Base-by-base conservation (phyloP, 1,139 yeast genomes). In the Geotrichum macrosporum region DNA sequence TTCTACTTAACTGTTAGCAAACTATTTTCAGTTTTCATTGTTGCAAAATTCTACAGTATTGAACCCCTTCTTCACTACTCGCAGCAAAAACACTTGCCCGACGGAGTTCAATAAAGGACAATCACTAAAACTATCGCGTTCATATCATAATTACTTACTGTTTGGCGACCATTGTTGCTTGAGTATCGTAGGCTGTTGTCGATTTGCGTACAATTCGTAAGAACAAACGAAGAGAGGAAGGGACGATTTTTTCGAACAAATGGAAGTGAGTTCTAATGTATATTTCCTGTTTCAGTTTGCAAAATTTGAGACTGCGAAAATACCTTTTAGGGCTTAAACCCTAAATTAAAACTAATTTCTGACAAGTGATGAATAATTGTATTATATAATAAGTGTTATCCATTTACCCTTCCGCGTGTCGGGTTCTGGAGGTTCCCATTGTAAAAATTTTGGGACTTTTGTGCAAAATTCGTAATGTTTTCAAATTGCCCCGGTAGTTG, bases 1-100 rank as follows among this genome's bases (percentile, higher is more conserved):
- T 41, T 36, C 41, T 35, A 59, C 44, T 24, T 10, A 61, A 47
- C 57, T 52, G 45, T 57, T 56, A 47, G 27, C 21, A 15, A n/a
- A n/a, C n/a, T n/a, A n/a, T n/a, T n/a, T n/a, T n/a, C n/a, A n/a
- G n/a, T n/a, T n/a, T n/a, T n/a, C n/a, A n/a, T n/a, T n/a, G n/a
- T n/a, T n/a, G n/a, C n/a, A n/a, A n/a, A n/a, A n/a, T n/a, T n/a
- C n/a, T n/a, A n/a, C n/a, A n/a, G n/a, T n/a, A n/a, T n/a, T n/a
- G n/a, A n/a, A n/a, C n/a, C n/a, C n/a, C n/a, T n/a, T n/a, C n/a
- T n/a, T n/a, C n/a, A n/a, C n/a, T n/a, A n/a, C n/a, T n/a, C n/a
- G n/a, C n/a, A n/a, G n/a, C n/a, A n/a, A n/a, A n/a, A n/a, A n/a
- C n/a, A n/a, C 27, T 8, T 10, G 10, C 27, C 10, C 27, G 10